Conservation (phyloP, 306 rosid species). For the Benincasa hispida region DNA sequence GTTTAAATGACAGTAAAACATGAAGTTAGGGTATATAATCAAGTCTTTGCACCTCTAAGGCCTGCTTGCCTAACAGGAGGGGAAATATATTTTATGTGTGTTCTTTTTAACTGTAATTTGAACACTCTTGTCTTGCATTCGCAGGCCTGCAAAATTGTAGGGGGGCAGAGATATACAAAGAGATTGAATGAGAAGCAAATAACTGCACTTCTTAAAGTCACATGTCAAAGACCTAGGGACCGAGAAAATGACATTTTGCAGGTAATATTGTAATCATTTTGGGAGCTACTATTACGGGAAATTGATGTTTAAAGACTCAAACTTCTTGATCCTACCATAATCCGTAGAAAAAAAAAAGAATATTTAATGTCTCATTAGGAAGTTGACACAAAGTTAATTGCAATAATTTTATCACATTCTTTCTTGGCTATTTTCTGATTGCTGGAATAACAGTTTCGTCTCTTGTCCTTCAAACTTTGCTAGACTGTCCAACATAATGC, state of each 20-base stretch:
- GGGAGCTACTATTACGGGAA: neutral
- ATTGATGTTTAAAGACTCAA: neutral
- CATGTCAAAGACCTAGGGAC: slow-evolving; percentile 95
- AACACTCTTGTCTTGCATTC: slow-evolving; percentile 9
- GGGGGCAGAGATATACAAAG: slow-evolving; percentile 87
- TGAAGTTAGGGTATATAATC: neutral
- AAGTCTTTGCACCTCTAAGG: neutral
- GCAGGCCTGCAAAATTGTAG: slow-evolving; percentile 98
- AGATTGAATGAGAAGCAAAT: slow-evolving; percentile 94
- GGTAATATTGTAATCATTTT: slow-evolving; percentile 24
- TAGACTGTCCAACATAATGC: slow-evolving; percentile 85
- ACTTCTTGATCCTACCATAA: neutral
- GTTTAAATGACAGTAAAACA: neutral
- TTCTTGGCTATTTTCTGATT: neutral
- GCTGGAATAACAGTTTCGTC: neutral
- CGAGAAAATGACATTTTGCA: slow-evolving; percentile 81
- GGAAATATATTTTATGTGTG: neutral
- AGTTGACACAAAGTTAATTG: neutral
- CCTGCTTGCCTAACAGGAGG: neutral
- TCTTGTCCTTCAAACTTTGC: slow-evolving; percentile 7
- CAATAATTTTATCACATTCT: neutral
- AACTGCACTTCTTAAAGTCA: slow-evolving; percentile 77
- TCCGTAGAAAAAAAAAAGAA: too few relatives aligned
- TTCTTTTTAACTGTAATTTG: neutral
- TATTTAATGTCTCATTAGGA: neutral